Evolutionary conservation across 768 basidiomycete genomes (phyloP).

Genomic region (Trametopsis cervina): DNA sequence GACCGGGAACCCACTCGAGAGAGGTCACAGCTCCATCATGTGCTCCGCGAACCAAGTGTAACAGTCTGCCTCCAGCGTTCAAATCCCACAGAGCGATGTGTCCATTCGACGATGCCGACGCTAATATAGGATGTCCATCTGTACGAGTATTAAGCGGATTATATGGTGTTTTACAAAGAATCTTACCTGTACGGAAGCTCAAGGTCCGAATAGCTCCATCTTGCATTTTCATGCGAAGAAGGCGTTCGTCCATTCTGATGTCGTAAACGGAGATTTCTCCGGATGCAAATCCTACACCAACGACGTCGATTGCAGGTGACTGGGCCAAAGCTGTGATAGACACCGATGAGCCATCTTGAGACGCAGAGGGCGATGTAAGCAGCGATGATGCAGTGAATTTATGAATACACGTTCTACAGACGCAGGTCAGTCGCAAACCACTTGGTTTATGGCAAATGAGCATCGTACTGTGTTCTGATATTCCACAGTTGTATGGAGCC

Average conservation of each 20-base stretch:
- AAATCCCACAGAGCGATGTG: constrained; percentile 94
- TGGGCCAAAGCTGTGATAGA: constrained; percentile 79
- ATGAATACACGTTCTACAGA: constrained; percentile 71
- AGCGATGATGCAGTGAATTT: constrained; percentile 56
- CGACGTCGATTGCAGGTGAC: constrained; percentile 92
- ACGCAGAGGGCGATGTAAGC: constrained; percentile 27
- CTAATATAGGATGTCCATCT: constrained; percentile 88
- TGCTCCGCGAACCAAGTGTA: constrained; percentile 83
- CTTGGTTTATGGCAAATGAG: too few species aligned
- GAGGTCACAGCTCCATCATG: constrained; percentile 83
- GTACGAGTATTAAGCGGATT: not conserved
- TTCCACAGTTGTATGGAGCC: constrained; percentile 94
- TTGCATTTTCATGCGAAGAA: constrained; percentile 89
- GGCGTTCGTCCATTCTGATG: constrained; percentile 79
- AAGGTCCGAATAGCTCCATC: constrained; percentile 71
- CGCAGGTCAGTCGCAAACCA: not conserved
- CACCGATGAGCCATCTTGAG: constrained; percentile 19
- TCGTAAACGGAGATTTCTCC: constrained; percentile 90
- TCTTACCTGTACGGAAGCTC: constrained; percentile 78
- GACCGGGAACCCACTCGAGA: constrained; percentile 89
- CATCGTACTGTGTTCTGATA: constrained; percentile 71
- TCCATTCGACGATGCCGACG: constrained; percentile 80
- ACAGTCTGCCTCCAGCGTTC: constrained; percentile 67
- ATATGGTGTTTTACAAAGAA: not conserved
- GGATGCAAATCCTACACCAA: constrained; percentile 86